Percentiles rank a stretch among this genome's conserved stretches.
phyloP scores from a whole-genome alignment of 306 rosid species.

The Inga leiocalycina region DNA sequence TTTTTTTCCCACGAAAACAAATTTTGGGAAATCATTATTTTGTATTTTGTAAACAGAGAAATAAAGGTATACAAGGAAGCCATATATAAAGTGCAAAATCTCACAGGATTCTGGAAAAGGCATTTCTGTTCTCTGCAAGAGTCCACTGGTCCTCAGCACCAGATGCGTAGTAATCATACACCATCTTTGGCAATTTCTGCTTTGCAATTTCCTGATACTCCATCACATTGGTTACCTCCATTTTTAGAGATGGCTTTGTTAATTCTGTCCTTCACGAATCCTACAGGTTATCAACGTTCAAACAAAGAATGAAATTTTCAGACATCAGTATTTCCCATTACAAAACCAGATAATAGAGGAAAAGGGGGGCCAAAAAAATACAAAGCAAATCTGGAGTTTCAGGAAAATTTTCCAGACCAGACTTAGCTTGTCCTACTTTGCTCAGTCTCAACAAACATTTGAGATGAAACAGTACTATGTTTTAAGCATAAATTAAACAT shows the following conservation, averaged over 20 bases:
- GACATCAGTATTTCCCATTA: not conserved
- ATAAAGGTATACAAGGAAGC: not conserved
- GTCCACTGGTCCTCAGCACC: slow-evolving; percentile 87
- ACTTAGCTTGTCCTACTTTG: not conserved
- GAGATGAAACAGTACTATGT: not conserved
- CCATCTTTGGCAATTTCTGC: slow-evolving; percentile 78
- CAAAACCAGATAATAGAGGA: not conserved
- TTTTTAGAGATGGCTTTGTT: slow-evolving; percentile 30
- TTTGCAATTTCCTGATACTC: slow-evolving; percentile 75
- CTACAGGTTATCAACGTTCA: slow-evolving; percentile 20
- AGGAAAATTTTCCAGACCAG: not conserved
- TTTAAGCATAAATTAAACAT: slow-evolving; percentile 3
- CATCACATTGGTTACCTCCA: slow-evolving; percentile 70
- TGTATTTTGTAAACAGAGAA: not conserved
- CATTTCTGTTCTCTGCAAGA: slow-evolving; percentile 71
- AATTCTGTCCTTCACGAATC: slow-evolving; percentile 36
- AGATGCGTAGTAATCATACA: slow-evolving; percentile 71
- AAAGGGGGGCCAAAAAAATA: not conserved
- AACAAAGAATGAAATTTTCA: slow-evolving; percentile 2
- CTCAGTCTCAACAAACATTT: slow-evolving; percentile 2
- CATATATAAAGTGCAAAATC: slow-evolving; percentile 19
- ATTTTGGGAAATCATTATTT: slow-evolving; percentile 25
- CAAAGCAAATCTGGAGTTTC: not conserved
- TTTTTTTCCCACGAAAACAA: not conserved
- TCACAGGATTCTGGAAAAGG: slow-evolving; percentile 70